These are phyloP conservation scores for Phylloporus sp. DNA, from an alignment of 768 basidiomycete genomes.

Conservation along the genomic window DNA sequence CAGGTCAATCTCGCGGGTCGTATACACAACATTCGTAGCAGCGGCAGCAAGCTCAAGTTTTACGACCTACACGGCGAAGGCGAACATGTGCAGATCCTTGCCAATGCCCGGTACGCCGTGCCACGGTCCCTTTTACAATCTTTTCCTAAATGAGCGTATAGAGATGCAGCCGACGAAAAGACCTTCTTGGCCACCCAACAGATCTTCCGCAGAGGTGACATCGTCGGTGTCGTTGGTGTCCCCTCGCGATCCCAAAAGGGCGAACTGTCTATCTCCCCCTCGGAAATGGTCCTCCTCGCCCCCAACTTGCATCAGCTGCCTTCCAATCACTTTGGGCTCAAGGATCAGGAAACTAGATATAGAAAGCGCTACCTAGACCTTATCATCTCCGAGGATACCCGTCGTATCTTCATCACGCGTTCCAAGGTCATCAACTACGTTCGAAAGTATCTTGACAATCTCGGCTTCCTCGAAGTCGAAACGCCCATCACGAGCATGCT, in stretches of 20 bases:
- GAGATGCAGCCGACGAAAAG: conserved; percentile 61
- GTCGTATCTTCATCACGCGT: conserved; percentile 87
- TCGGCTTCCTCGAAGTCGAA: conserved; percentile 98
- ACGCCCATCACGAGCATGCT: conserved; percentile 97
- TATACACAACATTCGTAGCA: conserved; percentile 83
- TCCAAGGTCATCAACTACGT: conserved; percentile 89
- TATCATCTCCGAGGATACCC: conserved; percentile 86
- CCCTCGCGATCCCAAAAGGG: conserved; percentile 94
- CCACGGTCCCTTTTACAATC: not conserved
- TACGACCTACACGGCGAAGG: conserved; percentile 95
- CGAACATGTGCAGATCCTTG: conserved; percentile 91
- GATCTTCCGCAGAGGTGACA: conserved; percentile 90
- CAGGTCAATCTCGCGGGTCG: conserved; percentile 79
- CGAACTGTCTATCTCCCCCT: conserved; percentile 86
- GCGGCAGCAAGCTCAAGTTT: conserved; percentile 81
- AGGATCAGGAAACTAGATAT: conserved; percentile 97
- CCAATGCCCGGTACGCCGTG: conserved; percentile 66
- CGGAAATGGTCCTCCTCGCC: conserved; percentile 78
- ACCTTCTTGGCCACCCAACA: conserved; percentile 71
- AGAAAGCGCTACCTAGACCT: conserved; percentile 98
- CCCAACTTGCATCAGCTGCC: conserved; percentile 97
- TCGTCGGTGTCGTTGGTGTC: conserved; percentile 85
- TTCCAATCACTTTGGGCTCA: conserved; percentile 86
- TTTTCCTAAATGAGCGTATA: conserved; percentile 18
- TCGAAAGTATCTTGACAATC: conserved; percentile 80